Evolutionary conservation across 2,329 filamentous ascomycete genomes (phyloP).

Genomic region (Nigrospora oryzae): DNA sequence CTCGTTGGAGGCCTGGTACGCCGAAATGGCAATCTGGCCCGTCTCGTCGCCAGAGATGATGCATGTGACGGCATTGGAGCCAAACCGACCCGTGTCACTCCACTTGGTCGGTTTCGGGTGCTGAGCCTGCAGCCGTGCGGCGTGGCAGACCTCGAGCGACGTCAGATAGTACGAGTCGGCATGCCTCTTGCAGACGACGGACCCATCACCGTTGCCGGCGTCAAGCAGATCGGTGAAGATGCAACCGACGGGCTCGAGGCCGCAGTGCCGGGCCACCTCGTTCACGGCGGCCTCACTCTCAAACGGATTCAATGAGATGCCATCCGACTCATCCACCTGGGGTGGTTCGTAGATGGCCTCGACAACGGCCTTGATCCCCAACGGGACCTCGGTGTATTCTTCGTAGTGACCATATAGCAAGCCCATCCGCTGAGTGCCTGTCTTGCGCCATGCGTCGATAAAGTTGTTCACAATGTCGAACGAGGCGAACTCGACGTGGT

Average conservation of each 20-base stretch:
- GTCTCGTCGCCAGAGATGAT: slow-evolving; percentile 88
- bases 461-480: slow-evolving; percentile 80
- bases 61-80: slow-evolving; percentile 95
- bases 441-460: slow-evolving; percentile 84
- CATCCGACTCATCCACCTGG: slow-evolving; percentile 81
- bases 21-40: slow-evolving; percentile 78
- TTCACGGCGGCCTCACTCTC: slow-evolving; percentile 76
- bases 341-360: slow-evolving; percentile 97
- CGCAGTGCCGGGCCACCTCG: slow-evolving; percentile 71
- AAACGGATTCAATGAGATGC: slow-evolving; percentile 78
- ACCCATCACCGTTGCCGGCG: slow-evolving; percentile 71
- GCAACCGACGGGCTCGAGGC: slow-evolving; percentile 80
- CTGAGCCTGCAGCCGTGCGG: slow-evolving; percentile 77
- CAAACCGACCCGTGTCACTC: slow-evolving; percentile 90
- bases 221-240: slow-evolving; percentile 92
- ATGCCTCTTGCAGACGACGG: slow-evolving; percentile 90
- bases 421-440: slow-evolving; percentile 75
- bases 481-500: slow-evolving; percentile 93
- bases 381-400: slow-evolving; percentile 84
- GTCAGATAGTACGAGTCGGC: slow-evolving; percentile 92
- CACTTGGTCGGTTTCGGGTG: slow-evolving; percentile 90
- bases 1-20: slow-evolving; percentile 92
- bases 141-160: slow-evolving; percentile 85
- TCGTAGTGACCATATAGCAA: slow-evolving; percentile 87
- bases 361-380: slow-evolving; percentile 91